These are phyloP conservation scores for Coemansia erecta DNA, from an alignment of 192 early-diverging fungal genomes.

Conservation along the genomic window DNA sequence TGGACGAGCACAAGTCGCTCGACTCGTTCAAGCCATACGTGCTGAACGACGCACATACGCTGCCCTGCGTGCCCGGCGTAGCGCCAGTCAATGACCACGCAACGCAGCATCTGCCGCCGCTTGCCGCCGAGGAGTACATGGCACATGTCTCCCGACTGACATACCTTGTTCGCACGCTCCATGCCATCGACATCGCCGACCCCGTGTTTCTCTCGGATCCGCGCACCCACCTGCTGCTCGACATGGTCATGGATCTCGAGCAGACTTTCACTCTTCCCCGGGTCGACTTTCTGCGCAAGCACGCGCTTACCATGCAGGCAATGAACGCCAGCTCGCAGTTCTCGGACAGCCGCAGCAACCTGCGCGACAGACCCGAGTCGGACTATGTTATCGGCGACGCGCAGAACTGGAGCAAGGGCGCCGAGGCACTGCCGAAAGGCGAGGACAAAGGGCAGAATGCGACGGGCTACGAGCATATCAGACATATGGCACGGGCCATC, in stretches of 20 bases:
- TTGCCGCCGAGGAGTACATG: slow-evolving; percentile 40
- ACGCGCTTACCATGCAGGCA: slow-evolving; percentile 32
- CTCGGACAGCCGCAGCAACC: not conserved
- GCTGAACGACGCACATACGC: slow-evolving; percentile 18
- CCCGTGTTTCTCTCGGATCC: slow-evolving; percentile 32
- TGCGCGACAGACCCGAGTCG: slow-evolving; percentile 2
- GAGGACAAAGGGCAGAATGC: too few species aligned
- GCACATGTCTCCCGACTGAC: slow-evolving; percentile 29
- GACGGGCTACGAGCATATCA: slow-evolving; percentile 14
- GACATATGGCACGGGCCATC: slow-evolving; percentile 24
- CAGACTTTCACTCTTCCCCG: slow-evolving; percentile 31
- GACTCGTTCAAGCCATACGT: slow-evolving; percentile 26
- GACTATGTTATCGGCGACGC: slow-evolving; percentile 24
- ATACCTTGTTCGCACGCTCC: slow-evolving; percentile 37
- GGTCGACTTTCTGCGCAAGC: slow-evolving; percentile 36
- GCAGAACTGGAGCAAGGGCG: not conserved
- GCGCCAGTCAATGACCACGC: slow-evolving; percentile 28
- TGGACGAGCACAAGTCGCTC: slow-evolving; percentile 24
- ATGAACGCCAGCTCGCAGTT: slow-evolving; percentile 11
- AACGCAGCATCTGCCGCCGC: slow-evolving; percentile 30
- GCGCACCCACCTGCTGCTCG: slow-evolving; percentile 34
- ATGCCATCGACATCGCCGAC: slow-evolving; percentile 38
- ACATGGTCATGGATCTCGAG: slow-evolving; percentile 40
- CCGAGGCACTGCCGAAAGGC: too few species aligned
- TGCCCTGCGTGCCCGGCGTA: slow-evolving; percentile 17